Conservation (phyloP, 352 stramenopile species). For the Phytophthora tubulina region DNA sequence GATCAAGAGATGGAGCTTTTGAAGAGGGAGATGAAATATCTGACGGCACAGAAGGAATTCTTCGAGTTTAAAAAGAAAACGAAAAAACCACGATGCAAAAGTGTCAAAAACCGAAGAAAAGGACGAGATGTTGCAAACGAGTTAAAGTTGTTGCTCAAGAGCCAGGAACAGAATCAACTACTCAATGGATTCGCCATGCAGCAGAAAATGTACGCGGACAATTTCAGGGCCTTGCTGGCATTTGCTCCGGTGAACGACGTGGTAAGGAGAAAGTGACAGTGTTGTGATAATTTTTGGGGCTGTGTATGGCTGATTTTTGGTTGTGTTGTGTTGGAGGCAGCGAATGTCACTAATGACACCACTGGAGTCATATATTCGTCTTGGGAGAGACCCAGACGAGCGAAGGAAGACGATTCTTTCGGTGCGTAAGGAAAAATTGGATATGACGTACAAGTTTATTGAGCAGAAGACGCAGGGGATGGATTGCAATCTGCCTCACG, state of each 20-base stretch:
- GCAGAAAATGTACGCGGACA: conserved; percentile 74
- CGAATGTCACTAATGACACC: conserved; percentile 78
- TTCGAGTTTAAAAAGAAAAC: conserved; percentile 58
- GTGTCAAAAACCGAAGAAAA: conserved; percentile 55
- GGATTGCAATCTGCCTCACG: conserved; percentile 58
- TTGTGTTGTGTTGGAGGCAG: conserved; percentile 23
- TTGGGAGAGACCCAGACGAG: conserved; percentile 58
- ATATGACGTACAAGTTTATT: conserved; percentile 82
- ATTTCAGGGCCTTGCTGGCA: conserved; percentile 72
- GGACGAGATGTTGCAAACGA: conserved; percentile 27
- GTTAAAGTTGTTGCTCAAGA: conserved; percentile 48
- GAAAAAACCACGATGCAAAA: conserved; percentile 34
- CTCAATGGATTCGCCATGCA: conserved; percentile 60
- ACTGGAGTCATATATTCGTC: conserved; percentile 76
- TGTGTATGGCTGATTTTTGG: conserved; percentile 6
- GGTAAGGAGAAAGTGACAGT: conserved; percentile 29
- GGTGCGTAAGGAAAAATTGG: conserved; percentile 77
- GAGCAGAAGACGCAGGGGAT: conserved; percentile 68
- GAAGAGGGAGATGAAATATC: conserved; percentile 66
- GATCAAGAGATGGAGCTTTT: conserved; percentile 60
- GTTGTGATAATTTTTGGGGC: neutral
- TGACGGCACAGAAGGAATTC: conserved; percentile 73
- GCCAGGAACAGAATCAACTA: conserved; percentile 52
- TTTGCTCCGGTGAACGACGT: conserved; percentile 75
- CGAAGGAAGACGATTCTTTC: conserved; percentile 58